Percentiles rank a stretch among this genome's conserved stretches.
Evolutionary conservation across 495 filamentous ascomycete species (phyloP).

Genomic region (Aspergillus baeticus): DNA sequence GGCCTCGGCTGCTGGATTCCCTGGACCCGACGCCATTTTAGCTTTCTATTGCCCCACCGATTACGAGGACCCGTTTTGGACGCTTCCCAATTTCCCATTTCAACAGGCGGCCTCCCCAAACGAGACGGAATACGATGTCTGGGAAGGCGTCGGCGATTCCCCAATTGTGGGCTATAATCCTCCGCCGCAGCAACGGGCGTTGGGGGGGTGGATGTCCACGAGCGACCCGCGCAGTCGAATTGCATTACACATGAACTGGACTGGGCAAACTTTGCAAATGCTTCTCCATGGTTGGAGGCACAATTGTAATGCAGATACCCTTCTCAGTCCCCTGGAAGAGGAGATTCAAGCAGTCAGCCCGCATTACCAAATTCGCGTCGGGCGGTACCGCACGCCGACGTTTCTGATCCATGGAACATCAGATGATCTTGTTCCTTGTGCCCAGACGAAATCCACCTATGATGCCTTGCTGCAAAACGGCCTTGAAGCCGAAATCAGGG

Average conservation of each 20-base stretch:
- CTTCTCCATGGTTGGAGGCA: conserved; percentile 27
- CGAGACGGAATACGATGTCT: too few species aligned
- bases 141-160: neutral
- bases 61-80: conserved; percentile 34
- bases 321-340: too few species aligned
- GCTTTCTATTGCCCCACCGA: conserved; percentile 53
- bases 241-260: conserved; percentile 46
- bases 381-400: conserved; percentile 42
- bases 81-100: conserved; percentile 17
- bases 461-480: neutral
- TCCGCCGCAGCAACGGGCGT: conserved; percentile 7
- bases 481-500: neutral
- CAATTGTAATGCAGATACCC: too few species aligned
- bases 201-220: conserved; percentile 29
- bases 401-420: conserved; percentile 46
- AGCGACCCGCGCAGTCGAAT: conserved; percentile 39
- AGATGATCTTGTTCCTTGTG: conserved; percentile 49
- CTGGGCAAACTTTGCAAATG: conserved; percentile 37
- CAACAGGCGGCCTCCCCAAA: too few species aligned
- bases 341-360: conserved; percentile 32
- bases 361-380: conserved; percentile 33
- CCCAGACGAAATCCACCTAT: conserved; percentile 32
- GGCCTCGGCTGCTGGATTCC: conserved; percentile 24
- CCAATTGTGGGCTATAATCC: conserved; percentile 28
- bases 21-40: conserved; percentile 46